Base-by-base conservation (phyloP, 352 stramenopile genomes). In the Peronospora belbahrii region DNA sequence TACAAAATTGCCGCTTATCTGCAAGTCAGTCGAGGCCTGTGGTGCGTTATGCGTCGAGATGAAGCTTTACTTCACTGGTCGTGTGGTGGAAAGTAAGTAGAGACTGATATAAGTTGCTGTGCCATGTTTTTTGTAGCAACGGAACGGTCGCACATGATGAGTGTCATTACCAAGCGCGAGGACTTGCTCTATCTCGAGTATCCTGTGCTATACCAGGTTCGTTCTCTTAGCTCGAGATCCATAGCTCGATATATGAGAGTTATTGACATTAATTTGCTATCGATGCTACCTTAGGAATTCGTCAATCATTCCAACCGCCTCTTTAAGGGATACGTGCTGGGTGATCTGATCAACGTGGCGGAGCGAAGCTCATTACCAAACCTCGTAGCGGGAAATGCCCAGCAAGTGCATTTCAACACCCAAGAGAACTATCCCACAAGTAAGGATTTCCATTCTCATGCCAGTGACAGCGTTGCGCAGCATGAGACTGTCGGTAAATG, bases 271-370 rank as follows among this genome's bases (percentile, higher is more conserved):
- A 17, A 13, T n/a, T n/a, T 33, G 37, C 22, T 33, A 23, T 23
- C 24, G 10, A 9, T 55, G 23, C 6, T 55, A n/a, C 13, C 56
- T 4, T 38, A 91, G 78, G 76, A 89, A 43, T 93, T 85, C 44
- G 58, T 93, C 31, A 93, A 93, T 42, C 81, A 93, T 49, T 85
- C 72, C 36, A 66, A 62, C 5, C 64, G 74, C 3, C 62, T 93
- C 4, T 93, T 85, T 43, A 93, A 93, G 48, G 81, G 81, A 31
- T 93, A 93, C 48, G 78, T 90, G 32, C 59, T 93, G 10, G 81
- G 81, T 6, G 67, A 87, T 25, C 50, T 62, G 31, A 86, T 90
- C 48, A 75, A 85, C 24, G 74, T 90, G 17, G 76, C 81, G 0
- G 81, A 90, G 58, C 69, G 81, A 23, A 63, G 60, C 13, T 93